These are phyloP conservation scores for Globisporangium splendens DNA, from an alignment of 352 stramenopile species.

Conservation along the genomic window DNA sequence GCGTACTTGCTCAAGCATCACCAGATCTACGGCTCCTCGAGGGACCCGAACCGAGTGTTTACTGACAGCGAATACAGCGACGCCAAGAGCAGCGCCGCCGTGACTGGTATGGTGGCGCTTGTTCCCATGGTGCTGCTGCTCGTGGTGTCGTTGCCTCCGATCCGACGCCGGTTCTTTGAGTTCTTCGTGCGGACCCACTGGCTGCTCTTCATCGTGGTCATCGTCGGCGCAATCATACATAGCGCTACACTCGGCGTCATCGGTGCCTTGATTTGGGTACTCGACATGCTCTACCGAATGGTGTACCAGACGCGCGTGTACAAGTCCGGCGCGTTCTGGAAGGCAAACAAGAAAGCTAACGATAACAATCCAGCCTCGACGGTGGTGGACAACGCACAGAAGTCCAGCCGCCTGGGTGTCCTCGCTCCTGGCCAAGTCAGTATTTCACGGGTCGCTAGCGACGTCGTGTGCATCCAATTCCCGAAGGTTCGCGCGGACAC, in stretches of 20 bases:
- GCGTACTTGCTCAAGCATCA: constrained; percentile 29
- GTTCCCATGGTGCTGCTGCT: too few relatives aligned
- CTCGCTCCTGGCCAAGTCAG: constrained; percentile 28
- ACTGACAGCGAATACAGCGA: neutral
- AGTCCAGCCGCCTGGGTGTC: constrained; percentile 15
- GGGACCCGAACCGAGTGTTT: neutral
- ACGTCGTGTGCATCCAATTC: constrained; percentile 49
- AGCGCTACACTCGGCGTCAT: constrained; percentile 27
- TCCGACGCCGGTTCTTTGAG: constrained; percentile 49
- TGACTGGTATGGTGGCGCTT: constrained; percentile 22
- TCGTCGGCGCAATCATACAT: constrained; percentile 39
- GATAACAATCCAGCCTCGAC: neutral
- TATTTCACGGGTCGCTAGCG: constrained; percentile 22
- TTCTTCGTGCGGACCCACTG: constrained; percentile 49
- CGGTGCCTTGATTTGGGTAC: constrained; percentile 27
- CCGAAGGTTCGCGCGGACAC: constrained; percentile 34
- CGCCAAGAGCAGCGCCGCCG: neutral
- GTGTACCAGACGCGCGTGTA: constrained; percentile 25
- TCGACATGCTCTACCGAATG: constrained; percentile 42
- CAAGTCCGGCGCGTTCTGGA: constrained; percentile 15
- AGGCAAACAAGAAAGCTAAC: neutral
- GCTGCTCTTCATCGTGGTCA: constrained; percentile 42
- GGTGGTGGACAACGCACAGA: too few relatives aligned
- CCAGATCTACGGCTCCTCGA: neutral
- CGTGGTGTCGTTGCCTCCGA: constrained; percentile 20